These are phyloP conservation scores for Malassezia yamatoensis DNA, from an alignment of 1,284 basidiomycete species.

Conservation along the genomic window DNA sequence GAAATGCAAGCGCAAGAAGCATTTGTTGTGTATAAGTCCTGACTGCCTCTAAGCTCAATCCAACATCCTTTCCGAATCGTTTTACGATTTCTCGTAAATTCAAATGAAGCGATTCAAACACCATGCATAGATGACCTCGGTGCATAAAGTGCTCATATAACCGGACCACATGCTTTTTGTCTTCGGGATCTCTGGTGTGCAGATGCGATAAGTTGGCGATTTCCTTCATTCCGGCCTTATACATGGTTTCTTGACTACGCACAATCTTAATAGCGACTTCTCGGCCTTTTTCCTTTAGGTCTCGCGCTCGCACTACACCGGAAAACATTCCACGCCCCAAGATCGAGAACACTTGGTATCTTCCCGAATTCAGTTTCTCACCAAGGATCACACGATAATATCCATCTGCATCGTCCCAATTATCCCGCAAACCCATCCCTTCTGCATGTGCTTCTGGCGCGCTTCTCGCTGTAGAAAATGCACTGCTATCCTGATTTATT, in stretches of 20 bases:
- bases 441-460: not conserved
- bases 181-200: constrained; percentile 77
- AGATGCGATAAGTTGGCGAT: constrained; percentile 77
- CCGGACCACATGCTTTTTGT: constrained; percentile 88
- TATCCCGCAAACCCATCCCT: constrained; percentile 50
- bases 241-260: constrained; percentile 92
- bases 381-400: constrained; percentile 91
- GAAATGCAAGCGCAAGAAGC: constrained; percentile 71
- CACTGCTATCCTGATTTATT: not conserved
- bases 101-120: constrained; percentile 82
- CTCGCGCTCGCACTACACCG: constrained; percentile 80
- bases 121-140: constrained; percentile 87
- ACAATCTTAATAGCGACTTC: constrained; percentile 99
- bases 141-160: constrained; percentile 90
- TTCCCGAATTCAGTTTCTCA: constrained; percentile 75
- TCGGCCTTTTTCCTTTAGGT: constrained; percentile 46
- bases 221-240: constrained; percentile 88
- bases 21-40: constrained; percentile 93
- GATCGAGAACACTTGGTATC: constrained; percentile 87
- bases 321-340: constrained; percentile 98
- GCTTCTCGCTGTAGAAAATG: not conserved
- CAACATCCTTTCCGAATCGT: constrained; percentile 96
- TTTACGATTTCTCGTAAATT: constrained; percentile 96
- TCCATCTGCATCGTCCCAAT: constrained; percentile 71
- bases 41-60: constrained; percentile 91